These are phyloP conservation scores for Omphalotus guepiniiformis DNA, from an alignment of 768 basidiomycete genomes.

Conservation along the genomic window DNA sequence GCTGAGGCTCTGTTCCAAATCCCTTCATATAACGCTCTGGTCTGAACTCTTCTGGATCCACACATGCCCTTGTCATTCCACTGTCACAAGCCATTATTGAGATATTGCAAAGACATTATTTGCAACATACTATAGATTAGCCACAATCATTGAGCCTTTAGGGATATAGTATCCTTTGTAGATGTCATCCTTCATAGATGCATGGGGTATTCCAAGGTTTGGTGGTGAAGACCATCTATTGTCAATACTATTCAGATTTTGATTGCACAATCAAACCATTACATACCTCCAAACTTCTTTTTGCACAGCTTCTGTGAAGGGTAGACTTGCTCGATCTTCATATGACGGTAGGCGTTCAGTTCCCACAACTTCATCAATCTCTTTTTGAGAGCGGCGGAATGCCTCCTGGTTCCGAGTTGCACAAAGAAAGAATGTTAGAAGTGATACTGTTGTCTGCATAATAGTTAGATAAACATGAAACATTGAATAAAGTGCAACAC, in stretches of 20 bases:
- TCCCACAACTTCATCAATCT: slow-evolving; percentile 24
- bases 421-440: slow-evolving; percentile 20
- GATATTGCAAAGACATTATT: not conserved
- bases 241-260: not conserved
- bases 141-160: slow-evolving; percentile 18
- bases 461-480: not conserved
- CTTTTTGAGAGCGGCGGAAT: slow-evolving; percentile 18
- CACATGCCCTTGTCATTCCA: slow-evolving; percentile 11
- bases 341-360: slow-evolving; percentile 19
- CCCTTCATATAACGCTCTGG: slow-evolving; percentile 1
- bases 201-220: slow-evolving; percentile 14
- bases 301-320: slow-evolving; percentile 16
- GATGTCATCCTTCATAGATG: slow-evolving; percentile 22
- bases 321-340: slow-evolving; percentile 15
- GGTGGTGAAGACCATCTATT: not conserved
- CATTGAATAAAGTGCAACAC: not conserved
- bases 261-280: not conserved
- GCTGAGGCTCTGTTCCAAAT: not conserved
- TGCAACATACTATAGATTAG: slow-evolving; percentile 10
- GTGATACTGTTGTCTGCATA: slow-evolving; percentile 12
- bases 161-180: slow-evolving; percentile 24
- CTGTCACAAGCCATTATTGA: not conserved
- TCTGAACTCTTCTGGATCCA: slow-evolving; percentile 3
- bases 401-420: slow-evolving; percentile 20
- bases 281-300: slow-evolving; percentile 10